These are phyloP conservation scores for Apostasia ramifera DNA, from an alignment of 106 monocot species.

Conservation along the genomic window DNA sequence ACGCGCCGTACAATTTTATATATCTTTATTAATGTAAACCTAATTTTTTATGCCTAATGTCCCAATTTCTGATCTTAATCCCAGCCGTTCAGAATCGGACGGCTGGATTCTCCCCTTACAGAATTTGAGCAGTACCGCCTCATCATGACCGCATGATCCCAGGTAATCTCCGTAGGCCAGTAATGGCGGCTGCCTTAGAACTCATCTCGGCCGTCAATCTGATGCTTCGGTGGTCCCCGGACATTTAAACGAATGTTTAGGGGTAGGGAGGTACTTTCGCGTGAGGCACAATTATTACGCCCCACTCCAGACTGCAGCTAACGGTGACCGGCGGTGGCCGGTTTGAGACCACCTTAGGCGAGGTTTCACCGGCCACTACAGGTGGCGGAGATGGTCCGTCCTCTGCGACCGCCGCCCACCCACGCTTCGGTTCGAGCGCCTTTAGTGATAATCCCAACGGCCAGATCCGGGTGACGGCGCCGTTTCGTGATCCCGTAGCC, in stretches of 20 bases:
- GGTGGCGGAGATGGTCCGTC: background rate
- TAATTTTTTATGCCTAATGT: no score
- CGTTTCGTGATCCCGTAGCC: constrained; percentile 10
- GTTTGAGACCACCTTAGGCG: background rate
- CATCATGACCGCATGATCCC: constrained; percentile 7
- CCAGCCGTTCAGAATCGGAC: background rate
- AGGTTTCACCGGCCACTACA: background rate
- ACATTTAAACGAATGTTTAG: background rate
- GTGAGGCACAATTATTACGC: background rate
- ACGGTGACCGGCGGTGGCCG: background rate
- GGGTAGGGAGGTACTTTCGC: background rate
- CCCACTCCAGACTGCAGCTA: background rate
- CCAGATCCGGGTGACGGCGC: constrained; percentile 18
- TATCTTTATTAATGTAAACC: no score
- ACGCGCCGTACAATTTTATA: no score
- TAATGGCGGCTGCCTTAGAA: constrained; percentile 1
- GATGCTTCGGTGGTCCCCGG: background rate
- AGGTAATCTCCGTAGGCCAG: background rate
- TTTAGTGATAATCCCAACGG: background rate
- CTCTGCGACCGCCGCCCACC: background rate
- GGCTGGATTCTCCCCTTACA: background rate
- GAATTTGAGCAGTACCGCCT: background rate
- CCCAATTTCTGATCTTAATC: no score
- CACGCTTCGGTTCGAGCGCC: background rate
- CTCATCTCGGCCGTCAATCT: background rate